Evolutionary conservation across 1,284 basidiomycete species (phyloP).

Genomic region (Apiotrichum montevideense): DNA sequence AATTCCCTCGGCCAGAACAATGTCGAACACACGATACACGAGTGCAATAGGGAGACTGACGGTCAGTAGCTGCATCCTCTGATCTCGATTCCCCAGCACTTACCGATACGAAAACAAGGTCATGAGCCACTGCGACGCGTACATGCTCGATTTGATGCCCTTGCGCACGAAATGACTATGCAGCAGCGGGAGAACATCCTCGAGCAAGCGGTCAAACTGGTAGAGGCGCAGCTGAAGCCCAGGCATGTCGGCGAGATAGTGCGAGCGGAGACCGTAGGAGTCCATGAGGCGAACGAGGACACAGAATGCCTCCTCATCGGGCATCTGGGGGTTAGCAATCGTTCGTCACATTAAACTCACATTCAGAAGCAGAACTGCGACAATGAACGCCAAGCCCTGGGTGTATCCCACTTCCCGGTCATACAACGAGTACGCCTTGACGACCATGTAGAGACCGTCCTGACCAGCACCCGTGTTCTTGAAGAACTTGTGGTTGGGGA

Average conservation of each 20-base stretch:
- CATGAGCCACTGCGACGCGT: slow-evolving; percentile 91
- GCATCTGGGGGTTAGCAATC: slow-evolving; percentile 62
- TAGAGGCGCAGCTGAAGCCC: slow-evolving; percentile 83
- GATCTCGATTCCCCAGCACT: slow-evolving; percentile 18
- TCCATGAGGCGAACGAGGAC: slow-evolving; percentile 96
- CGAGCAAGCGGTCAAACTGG: slow-evolving; percentile 87
- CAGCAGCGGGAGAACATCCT: slow-evolving; percentile 84
- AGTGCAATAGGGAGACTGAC: slow-evolving; percentile 86
- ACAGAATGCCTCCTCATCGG: slow-evolving; percentile 95
- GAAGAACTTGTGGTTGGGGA: slow-evolving; percentile 96
- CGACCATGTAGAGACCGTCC: slow-evolving; percentile 92
- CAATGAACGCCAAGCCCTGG: slow-evolving; percentile 91
- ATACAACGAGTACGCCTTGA: slow-evolving; percentile 95
- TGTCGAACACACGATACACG: slow-evolving; percentile 81
- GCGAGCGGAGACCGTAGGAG: slow-evolving; percentile 89
- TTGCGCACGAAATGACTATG: slow-evolving; percentile 87
- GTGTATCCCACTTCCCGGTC: slow-evolving; percentile 95
- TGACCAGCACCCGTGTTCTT: slow-evolving; percentile 82
- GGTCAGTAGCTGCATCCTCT: slow-evolving; percentile 2
- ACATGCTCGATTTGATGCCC: slow-evolving; percentile 95
- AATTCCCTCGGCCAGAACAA: slow-evolving; percentile 87
- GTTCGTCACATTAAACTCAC: slow-evolving; percentile 50
- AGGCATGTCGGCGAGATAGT: slow-evolving; percentile 97
- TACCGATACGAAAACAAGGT: slow-evolving; percentile 92
- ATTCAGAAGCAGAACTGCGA: slow-evolving; percentile 85